A percentile compares a stretch with the other conserved stretches of the same genome.
phyloP scores from a whole-genome alignment of 1,284 basidiomycete genomes.

The Cryptococcus maquisensis region DNA sequence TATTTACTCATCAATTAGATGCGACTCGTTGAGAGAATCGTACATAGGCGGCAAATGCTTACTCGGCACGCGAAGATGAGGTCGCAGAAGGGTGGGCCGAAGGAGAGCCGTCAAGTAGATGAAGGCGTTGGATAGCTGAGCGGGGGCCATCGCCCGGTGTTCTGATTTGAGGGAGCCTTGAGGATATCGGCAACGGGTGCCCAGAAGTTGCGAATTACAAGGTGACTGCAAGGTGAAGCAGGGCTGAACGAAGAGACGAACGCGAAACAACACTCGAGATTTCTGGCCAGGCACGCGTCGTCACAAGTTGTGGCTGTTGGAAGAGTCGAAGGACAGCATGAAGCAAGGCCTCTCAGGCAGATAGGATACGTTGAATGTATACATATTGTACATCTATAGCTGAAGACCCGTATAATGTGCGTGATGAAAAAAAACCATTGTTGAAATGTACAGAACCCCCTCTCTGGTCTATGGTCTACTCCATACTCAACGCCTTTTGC shows the following conservation, averaged over 20 bases:
- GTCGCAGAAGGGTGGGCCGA: conserved; percentile 68
- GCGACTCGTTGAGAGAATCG: background rate
- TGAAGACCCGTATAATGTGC: background rate
- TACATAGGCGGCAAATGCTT: conserved; percentile 26
- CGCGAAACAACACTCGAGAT: too few species aligned
- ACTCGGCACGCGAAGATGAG: conserved; percentile 70
- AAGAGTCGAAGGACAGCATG: background rate
- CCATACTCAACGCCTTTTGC: conserved; percentile 52
- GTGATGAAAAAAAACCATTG: background rate
- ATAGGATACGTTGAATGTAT: background rate
- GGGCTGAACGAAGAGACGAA: too few species aligned
- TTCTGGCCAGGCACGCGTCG: too few species aligned
- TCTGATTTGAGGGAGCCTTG: too few species aligned
- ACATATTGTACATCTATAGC: background rate
- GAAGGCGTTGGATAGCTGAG: conserved; percentile 58
- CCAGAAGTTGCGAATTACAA: too few species aligned
- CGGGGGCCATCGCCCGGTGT: conserved; percentile 8
- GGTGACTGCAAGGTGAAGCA: too few species aligned
- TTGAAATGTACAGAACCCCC: background rate
- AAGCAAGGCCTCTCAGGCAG: background rate
- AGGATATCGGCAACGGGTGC: too few species aligned
- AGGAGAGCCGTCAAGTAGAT: conserved; percentile 69
- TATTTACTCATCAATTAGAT: conserved; percentile 39
- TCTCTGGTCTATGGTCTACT: conserved; percentile 9
- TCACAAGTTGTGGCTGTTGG: too few species aligned